phyloP scores from a whole-genome alignment of 1,284 basidiomycete species.

The Filobasidium uniguttulatum region DNA sequence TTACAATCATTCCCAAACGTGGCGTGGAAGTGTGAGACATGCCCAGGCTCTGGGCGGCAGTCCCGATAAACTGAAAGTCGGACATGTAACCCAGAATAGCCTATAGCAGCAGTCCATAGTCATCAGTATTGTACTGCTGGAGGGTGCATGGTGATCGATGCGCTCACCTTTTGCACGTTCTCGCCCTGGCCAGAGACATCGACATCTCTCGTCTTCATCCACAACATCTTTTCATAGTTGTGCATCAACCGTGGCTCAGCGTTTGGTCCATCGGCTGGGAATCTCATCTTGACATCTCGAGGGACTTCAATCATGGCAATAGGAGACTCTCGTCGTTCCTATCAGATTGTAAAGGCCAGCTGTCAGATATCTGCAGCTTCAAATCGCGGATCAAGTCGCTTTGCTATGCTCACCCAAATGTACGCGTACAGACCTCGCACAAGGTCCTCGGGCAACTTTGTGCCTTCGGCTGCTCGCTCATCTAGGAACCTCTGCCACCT shows the following conservation, averaged over 20 bases:
- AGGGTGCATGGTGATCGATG: too few species aligned
- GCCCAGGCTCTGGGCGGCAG: constrained; percentile 51
- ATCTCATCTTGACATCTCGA: neutral
- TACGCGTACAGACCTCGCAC: constrained; percentile 36
- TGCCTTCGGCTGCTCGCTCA: constrained; percentile 12
- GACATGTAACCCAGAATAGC: constrained; percentile 77
- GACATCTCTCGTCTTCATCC: constrained; percentile 55
- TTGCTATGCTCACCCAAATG: constrained; percentile 44
- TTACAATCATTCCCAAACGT: constrained; percentile 54
- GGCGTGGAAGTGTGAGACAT: constrained; percentile 40
- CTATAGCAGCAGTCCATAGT: constrained; percentile 35
- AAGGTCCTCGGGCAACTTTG: constrained; percentile 30
- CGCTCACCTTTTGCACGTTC: constrained; percentile 61
- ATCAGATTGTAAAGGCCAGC: constrained; percentile 14
- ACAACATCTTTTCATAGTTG: constrained; percentile 49
- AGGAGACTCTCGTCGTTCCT: constrained; percentile 14
- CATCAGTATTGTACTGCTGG: neutral
- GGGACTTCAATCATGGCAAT: constrained; percentile 13
- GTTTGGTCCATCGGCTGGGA: neutral
- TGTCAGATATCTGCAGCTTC: neutral
- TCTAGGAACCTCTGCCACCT: constrained; percentile 32
- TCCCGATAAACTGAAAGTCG: constrained; percentile 62
- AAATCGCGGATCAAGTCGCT: neutral
- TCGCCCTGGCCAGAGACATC: constrained; percentile 47
- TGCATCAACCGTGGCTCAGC: constrained; percentile 11